Evolutionary conservation across 2,329 filamentous ascomycete species (phyloP).

Genomic region (Aureobasidium mangrovei): DNA sequence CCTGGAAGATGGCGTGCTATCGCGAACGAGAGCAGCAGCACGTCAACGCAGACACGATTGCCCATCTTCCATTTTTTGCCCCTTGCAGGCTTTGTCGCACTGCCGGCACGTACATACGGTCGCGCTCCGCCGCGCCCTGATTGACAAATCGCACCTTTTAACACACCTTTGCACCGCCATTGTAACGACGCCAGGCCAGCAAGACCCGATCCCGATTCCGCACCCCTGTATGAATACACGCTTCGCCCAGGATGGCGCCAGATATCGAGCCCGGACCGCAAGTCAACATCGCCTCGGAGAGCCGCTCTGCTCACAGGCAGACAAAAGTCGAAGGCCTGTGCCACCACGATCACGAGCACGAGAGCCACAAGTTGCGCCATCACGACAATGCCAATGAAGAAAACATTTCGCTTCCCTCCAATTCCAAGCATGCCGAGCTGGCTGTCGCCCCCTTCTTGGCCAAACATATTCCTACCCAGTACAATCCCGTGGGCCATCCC

Average conservation of each 20-base stretch:
- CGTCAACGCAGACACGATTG: neutral
- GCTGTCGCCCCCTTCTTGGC: slow-evolving; percentile 82
- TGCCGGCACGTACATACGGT: slow-evolving; percentile 4
- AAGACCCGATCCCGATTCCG: neutral
- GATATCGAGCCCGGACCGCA: neutral
- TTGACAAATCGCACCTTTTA: neutral
- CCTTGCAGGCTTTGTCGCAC: slow-evolving; percentile 9
- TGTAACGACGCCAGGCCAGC: neutral
- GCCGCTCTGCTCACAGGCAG: slow-evolving; percentile 3
- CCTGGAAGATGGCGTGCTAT: slow-evolving; percentile 5
- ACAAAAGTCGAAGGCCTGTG: slow-evolving; percentile 21
- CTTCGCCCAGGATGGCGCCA: slow-evolving; percentile 9
- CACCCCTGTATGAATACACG: neutral
- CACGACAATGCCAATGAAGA: slow-evolving; percentile 20
- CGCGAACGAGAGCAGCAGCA: neutral
- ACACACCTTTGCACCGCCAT: neutral
- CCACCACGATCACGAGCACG: slow-evolving; percentile 28
- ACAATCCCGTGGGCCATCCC: slow-evolving; percentile 61
- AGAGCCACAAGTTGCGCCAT: slow-evolving; percentile 18
- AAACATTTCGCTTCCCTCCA: slow-evolving; percentile 34
- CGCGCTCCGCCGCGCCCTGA: slow-evolving; percentile 1
- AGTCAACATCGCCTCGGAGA: neutral
- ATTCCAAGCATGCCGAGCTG: slow-evolving; percentile 59
- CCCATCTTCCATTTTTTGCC: neutral
- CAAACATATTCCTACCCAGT: slow-evolving; percentile 81